Percentiles rank a stretch among this genome's conserved stretches.
Evolutionary conservation across 371 early-diverging fungal genomes (phyloP).

Genomic region (Zopfochytrium polystomum): DNA sequence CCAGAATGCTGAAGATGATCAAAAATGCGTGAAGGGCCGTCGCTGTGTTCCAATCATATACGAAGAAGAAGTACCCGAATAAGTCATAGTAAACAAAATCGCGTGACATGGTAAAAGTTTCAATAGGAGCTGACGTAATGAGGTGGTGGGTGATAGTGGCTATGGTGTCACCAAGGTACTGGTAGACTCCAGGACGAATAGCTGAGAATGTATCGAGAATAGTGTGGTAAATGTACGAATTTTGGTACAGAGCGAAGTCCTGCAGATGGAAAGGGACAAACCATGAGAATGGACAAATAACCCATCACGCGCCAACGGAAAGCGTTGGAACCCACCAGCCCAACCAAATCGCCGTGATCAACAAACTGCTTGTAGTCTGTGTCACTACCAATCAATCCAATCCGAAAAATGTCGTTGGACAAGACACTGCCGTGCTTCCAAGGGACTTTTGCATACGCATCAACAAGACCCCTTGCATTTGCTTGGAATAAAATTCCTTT

Average conservation of each 20-base stretch:
- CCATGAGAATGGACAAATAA: no score
- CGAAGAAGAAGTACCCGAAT: conserved; percentile 58
- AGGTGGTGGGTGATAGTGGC: conserved; percentile 58
- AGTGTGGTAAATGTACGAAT: conserved; percentile 63
- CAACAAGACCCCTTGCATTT: conserved; percentile 64
- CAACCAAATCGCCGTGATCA: conserved; percentile 60
- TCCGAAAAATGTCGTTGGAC: conserved; percentile 71
- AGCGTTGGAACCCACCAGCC: no score
- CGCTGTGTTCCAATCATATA: conserved; percentile 61
- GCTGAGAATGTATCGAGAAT: conserved; percentile 61
- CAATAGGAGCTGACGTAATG: conserved; percentile 50
- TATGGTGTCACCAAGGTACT: conserved; percentile 70
- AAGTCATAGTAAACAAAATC: conserved; percentile 66
- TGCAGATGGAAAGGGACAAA: no score
- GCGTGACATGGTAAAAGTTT: conserved; percentile 48
- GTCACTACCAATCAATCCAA: conserved; percentile 69
- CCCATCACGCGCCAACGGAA: no score
- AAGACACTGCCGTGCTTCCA: conserved; percentile 73
- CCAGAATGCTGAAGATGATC: conserved; percentile 36
- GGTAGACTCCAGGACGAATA: conserved; percentile 63
- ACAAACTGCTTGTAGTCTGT: conserved; percentile 78
- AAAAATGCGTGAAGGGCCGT: conserved; percentile 37
- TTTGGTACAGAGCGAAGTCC: conserved; percentile 75
- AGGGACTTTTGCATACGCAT: conserved; percentile 69
- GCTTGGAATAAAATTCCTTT: conserved; percentile 75